phyloP scores from a whole-genome alignment of 2,329 filamentous ascomycete genomes.

The Aspergillus jensenii region DNA sequence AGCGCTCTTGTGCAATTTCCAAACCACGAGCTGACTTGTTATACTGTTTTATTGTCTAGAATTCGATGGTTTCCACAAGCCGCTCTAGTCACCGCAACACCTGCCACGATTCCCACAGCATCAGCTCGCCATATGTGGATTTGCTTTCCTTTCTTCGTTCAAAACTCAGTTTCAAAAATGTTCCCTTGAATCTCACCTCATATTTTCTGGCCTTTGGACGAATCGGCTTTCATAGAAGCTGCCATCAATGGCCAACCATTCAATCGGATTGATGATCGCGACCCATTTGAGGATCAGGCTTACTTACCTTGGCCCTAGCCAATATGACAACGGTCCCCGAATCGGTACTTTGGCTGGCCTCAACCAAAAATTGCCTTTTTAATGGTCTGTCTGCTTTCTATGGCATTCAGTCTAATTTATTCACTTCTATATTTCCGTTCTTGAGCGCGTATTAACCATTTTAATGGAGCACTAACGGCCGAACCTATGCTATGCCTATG shows the following conservation, averaged over 20 bases:
- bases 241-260: neutral
- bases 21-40: neutral
- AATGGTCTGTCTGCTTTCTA: neutral
- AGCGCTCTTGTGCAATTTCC: neutral
- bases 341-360: neutral
- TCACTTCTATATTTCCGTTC: neutral
- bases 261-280: conserved; percentile 7
- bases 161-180: neutral
- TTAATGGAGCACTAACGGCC: conserved; percentile 10
- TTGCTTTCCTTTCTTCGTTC: neutral
- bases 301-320: neutral
- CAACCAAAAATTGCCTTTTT: neutral
- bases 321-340: neutral
- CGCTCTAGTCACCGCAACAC: conserved; percentile 6
- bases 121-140: neutral
- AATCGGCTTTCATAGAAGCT: conserved; percentile 5
- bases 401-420: neutral
- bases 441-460: neutral
- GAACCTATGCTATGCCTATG: conserved; percentile 3
- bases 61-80: neutral
- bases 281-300: neutral
- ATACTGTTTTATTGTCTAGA: neutral
- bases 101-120: conserved; percentile 10
- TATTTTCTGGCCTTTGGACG: neutral
- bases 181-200: conserved; percentile 6